Conservation (phyloP, 1,284 basidiomycete genomes). For the Papiliotrema nemorosa region DNA sequence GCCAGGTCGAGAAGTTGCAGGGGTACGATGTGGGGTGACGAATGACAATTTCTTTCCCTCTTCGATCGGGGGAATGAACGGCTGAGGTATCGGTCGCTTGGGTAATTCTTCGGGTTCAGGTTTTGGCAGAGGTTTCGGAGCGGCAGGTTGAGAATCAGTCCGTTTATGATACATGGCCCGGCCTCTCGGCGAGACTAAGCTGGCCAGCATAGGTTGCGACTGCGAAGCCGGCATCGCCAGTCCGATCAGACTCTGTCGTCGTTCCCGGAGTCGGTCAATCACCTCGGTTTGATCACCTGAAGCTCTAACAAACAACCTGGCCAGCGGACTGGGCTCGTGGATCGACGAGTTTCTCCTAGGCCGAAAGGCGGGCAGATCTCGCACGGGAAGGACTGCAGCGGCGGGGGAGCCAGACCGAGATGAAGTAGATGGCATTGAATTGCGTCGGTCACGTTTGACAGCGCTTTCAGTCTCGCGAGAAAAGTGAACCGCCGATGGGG, state of each 20-base stretch:
- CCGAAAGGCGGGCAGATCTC: conserved; percentile 5
- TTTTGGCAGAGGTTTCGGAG: neutral
- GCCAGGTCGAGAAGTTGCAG: neutral
- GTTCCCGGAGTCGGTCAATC: conserved; percentile 8
- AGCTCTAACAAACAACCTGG: conserved; percentile 40
- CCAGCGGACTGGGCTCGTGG: conserved; percentile 45
- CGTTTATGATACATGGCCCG: neutral
- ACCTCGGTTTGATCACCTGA: conserved; percentile 10
- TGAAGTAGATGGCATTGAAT: conserved; percentile 2
- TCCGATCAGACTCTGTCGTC: conserved; percentile 16
- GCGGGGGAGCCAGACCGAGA: neutral
- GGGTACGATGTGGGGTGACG: neutral
- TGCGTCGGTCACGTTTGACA: neutral
- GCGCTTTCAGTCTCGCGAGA: neutral
- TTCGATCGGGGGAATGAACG: neutral
- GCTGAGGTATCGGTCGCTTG: neutral
- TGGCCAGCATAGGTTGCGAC: conserved; percentile 16
- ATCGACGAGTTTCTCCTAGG: conserved; percentile 35
- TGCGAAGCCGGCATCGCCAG: conserved; percentile 14
- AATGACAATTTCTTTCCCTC: conserved; percentile 3
- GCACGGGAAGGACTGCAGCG: conserved; percentile 4
- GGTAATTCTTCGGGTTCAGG: neutral
- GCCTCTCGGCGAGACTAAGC: conserved; percentile 13
- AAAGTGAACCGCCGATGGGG: neutral
- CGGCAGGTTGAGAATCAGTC: conserved; percentile 1